Evolutionary conservation across 2,329 filamentous ascomycete genomes (phyloP), one percentile per base, ranked within the genome.

Genomic region (Fusarium foetens): DNA sequence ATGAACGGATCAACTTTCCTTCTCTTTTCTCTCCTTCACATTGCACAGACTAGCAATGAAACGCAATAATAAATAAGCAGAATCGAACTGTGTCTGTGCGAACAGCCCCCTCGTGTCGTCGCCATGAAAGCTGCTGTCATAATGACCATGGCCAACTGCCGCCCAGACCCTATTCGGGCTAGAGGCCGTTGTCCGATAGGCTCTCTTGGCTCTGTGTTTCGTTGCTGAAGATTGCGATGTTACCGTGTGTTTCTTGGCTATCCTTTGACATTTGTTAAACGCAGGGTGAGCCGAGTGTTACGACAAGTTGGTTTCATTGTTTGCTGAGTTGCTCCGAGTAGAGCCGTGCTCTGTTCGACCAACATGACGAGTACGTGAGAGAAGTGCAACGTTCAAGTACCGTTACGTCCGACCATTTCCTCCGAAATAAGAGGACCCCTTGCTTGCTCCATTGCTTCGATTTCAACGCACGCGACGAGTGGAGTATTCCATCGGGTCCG

Each of bases 401-500:
- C 31, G 35, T 54, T 35, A 53, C 38, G 25, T 33, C n/a, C n/a
- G 48, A 55, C 41, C 36, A 29, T 53, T 48, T 46, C 21, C 52
- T 29, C 49, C 53, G 54, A 55, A 58, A 54, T 53, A 57, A 52
- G 33, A 66, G 59, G 66, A 61, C 42, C 74, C 73, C 49, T 54
- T 33, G 31, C 62, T 45, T 64, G 62, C 48, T 21, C 48, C 48
- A 35, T 51, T 51, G n/a, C 29, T 51, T 51, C 48, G 17, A 51
- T 51, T 35, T 17, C 31, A 53, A 49, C 23, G 41, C 75, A 76
- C 75, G 71, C 75, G 71, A 76, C 42, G 59, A 58, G 75, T 76
- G 75, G 75, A 74, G 58, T 55, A 49, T 65, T 33, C 41, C 62
- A 64, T 62, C 68, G 61, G 63, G 29, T 71, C 58, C 33, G 61